Evolutionary conservation across 352 stramenopile genomes (phyloP), one percentile per base, ranked within the genome.

Genomic region (Globisporangium irregulare): DNA sequence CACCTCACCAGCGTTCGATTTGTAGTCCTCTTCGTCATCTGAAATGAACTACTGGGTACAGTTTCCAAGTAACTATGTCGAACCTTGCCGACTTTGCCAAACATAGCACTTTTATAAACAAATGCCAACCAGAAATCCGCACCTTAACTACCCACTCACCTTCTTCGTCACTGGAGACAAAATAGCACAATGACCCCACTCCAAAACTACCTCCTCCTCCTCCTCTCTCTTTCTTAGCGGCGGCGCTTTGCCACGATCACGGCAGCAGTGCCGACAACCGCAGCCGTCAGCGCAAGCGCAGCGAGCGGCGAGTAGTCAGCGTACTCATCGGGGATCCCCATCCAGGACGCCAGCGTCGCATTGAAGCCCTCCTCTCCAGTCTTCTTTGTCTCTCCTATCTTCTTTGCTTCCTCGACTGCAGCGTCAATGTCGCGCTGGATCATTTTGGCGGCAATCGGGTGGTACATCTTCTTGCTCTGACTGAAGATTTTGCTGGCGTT

Each of bases 361-460:
- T 24, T 43, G 5, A 59, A 15, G 54, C 27, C 18, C 54, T 41
- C 2, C 1, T 15, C 15, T 14, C 15, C 27, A 59, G 54, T 15
- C 25, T 59, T 59, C 5, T n/a, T 9, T 20, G 18, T 24, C 7
- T 51, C 22, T 2, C 22, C 10, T 4, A 18, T 51, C 43, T 51
- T 20, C 18, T 51, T 51, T 4, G 43, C 6, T 7, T 5, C 8
- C 43, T 50, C 41, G 1, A 20, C 15, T 20, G 41, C 41, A 9
- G 43, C 18, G 43, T 51, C 77, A 54, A 87, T 74, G 66, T 87
- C 79, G 4, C 79, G 80, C 67, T 90, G 80, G 60, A 91, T 80
- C 82, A 89, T 92, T 73, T 92, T 90, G 70, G 77, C 74, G 2
- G 80, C 79, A 38, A 92, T 90, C 67, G 84, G 81, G 63, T 92